phyloP scores from a whole-genome alignment of 257 asterid genomes.

The Lycium barbarum region DNA sequence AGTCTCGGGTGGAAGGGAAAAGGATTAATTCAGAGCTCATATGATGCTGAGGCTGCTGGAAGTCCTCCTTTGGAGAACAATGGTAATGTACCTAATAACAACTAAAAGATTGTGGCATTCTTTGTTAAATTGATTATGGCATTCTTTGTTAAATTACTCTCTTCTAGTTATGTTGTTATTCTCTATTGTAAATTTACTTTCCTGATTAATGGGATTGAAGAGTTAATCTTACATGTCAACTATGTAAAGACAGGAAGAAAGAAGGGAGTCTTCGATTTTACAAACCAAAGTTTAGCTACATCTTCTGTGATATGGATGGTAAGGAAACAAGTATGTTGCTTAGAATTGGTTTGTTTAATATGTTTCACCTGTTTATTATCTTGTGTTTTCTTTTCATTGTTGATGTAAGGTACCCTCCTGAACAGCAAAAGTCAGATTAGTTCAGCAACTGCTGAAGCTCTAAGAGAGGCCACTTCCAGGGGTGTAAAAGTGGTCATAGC shows the following conservation, averaged over 20 bases:
- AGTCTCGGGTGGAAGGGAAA: slow-evolving; percentile 97
- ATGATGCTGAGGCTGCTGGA: slow-evolving; percentile 63
- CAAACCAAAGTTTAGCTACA: slow-evolving; percentile 83
- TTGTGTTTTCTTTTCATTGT: slow-evolving; percentile 6
- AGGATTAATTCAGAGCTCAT: slow-evolving; percentile 85
- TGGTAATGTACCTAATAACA: slow-evolving; percentile 60
- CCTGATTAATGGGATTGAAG: slow-evolving; percentile 53
- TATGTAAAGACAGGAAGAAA: slow-evolving; percentile 98
- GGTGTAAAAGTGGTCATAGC: slow-evolving; percentile 95
- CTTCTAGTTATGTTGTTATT: slow-evolving; percentile 22
- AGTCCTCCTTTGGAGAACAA: slow-evolving; percentile 47
- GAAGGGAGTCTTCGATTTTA: slow-evolving; percentile 96
- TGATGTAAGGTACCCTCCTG: slow-evolving; percentile 78
- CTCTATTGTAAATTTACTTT: slow-evolving; percentile 20
- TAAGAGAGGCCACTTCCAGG: slow-evolving; percentile 86
- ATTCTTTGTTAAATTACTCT: slow-evolving; percentile 20
- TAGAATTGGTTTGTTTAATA: neutral
- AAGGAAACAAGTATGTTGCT: slow-evolving; percentile 37
- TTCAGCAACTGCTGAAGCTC: slow-evolving; percentile 73
- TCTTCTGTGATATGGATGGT: slow-evolving; percentile 99
- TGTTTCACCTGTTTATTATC: neutral
- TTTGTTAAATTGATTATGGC: slow-evolving; percentile 23
- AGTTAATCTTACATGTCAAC: slow-evolving; percentile 60
- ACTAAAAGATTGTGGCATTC: slow-evolving; percentile 33
- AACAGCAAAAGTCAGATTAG: slow-evolving; percentile 94